phyloP scores from a whole-genome alignment of 129 eudicot genomes.

The Erigeron canadensis region DNA sequence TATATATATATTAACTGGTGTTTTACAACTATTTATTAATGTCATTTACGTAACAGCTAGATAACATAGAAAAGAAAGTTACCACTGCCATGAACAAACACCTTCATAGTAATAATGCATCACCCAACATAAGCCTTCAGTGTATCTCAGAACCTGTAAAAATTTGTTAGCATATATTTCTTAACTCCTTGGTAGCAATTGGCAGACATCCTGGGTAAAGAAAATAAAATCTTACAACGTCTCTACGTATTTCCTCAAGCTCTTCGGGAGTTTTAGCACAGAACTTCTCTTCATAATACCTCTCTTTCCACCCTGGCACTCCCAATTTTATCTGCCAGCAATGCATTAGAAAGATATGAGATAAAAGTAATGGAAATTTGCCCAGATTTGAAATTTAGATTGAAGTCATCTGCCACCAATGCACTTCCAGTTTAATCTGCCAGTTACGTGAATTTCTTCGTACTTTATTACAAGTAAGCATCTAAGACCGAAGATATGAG shows the following conservation, averaged over 20 bases:
- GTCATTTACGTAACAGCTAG: background rate
- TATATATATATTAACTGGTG: background rate
- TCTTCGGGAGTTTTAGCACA: constrained; percentile 71
- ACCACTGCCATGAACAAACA: constrained; percentile 99
- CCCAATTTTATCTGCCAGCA: constrained; percentile 72
- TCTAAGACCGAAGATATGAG: background rate
- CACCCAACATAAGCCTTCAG: constrained; percentile 98
- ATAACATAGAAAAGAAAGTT: constrained; percentile 17
- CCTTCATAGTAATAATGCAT: constrained; percentile 99
- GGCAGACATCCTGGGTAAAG: background rate
- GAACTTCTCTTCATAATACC: constrained; percentile 97
- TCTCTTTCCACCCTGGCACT: constrained; percentile 94
- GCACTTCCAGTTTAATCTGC: background rate
- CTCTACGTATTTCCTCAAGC: constrained; percentile 72
- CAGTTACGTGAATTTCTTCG: background rate
- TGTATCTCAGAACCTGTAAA: constrained; percentile 67
- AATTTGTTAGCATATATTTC: background rate
- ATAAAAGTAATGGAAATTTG: background rate
- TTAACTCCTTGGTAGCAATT: constrained; percentile 9
- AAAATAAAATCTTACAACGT: constrained; percentile 58
- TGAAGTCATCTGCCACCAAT: background rate
- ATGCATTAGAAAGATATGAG: background rate
- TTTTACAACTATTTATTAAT: background rate
- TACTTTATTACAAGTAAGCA: constrained; percentile 13
- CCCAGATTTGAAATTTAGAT: background rate